These are phyloP conservation scores for Yarrowia deformans DNA, from an alignment of 805 yeast genomes.

Conservation along the genomic window DNA sequence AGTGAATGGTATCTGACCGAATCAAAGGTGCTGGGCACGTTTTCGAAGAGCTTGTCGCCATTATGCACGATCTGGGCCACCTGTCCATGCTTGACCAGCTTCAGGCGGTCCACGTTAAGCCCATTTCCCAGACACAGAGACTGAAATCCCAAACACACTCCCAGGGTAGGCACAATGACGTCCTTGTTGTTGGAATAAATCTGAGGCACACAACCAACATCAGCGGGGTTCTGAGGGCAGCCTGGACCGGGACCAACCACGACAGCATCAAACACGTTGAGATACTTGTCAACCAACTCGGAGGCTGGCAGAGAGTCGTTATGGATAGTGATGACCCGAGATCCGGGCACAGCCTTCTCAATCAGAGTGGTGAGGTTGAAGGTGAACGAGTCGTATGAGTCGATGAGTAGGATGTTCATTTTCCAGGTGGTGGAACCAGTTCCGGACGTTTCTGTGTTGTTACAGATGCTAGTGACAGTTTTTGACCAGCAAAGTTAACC, in stretches of 20 bases:
- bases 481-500: conserved; percentile 38
- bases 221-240: conserved; percentile 67
- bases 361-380: conserved; percentile 75
- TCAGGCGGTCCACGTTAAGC: conserved; percentile 59
- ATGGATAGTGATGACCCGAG: conserved; percentile 64
- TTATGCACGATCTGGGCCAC: conserved; percentile 59
- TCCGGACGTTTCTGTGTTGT: background rate
- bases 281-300: conserved; percentile 52
- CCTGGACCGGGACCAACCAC: conserved; percentile 99
- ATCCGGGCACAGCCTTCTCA: conserved; percentile 57
- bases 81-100: conserved; percentile 84
- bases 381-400: conserved; percentile 95
- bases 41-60: conserved; percentile 53
- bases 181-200: conserved; percentile 56
- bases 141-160: conserved; percentile 95
- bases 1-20: conserved; percentile 92
- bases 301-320: conserved; percentile 60
- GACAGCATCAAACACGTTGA: conserved; percentile 71
- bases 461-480: conserved; percentile 6
- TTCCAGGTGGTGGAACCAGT: background rate
- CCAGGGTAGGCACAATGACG: conserved; percentile 71
- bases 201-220: conserved; percentile 73
- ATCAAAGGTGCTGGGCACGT: conserved; percentile 57
- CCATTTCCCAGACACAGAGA: conserved; percentile 73
- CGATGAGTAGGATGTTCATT: conserved; percentile 66